Conservation (phyloP, 1,284 basidiomycete genomes). For the Calocybe gambosa region DNA sequence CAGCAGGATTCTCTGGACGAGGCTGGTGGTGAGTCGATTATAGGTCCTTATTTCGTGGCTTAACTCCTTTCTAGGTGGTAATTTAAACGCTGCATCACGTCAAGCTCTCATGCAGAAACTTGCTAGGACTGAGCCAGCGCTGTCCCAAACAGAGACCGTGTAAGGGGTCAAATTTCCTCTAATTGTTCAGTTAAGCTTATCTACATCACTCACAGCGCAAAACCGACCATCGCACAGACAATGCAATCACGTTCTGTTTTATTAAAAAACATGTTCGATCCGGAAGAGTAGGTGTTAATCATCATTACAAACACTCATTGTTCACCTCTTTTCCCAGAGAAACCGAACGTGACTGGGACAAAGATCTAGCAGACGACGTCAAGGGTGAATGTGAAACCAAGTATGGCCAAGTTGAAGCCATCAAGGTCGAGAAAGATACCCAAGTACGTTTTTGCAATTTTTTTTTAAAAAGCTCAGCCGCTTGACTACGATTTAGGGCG, state of each 20-base stretch:
- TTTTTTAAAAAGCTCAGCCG: background rate
- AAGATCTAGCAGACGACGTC: slow-evolving; percentile 93
- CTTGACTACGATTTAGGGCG: slow-evolving; percentile 60
- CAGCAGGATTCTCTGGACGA: slow-evolving; percentile 80
- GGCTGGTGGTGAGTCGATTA: slow-evolving; percentile 57
- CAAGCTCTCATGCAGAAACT: slow-evolving; percentile 99
- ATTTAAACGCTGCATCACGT: slow-evolving; percentile 91
- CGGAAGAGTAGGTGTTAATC: slow-evolving; percentile 70
- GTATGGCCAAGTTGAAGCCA: slow-evolving; percentile 82
- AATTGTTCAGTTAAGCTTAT: slow-evolving; percentile 10
- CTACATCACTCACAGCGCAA: slow-evolving; percentile 37
- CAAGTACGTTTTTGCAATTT: slow-evolving; percentile 48
- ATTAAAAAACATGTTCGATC: slow-evolving; percentile 95
- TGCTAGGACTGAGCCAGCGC: slow-evolving; percentile 78
- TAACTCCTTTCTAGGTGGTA: slow-evolving; percentile 54
- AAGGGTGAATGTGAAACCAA: slow-evolving; percentile 90
- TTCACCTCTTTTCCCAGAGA: slow-evolving; percentile 49
- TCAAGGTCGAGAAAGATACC: slow-evolving; percentile 93
- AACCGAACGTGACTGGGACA: slow-evolving; percentile 94
- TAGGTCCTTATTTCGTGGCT: background rate
- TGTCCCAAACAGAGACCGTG: slow-evolving; percentile 52
- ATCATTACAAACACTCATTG: background rate
- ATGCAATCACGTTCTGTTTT: slow-evolving; percentile 84
- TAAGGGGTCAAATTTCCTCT: slow-evolving; percentile 29
- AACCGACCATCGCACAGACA: slow-evolving; percentile 66